phyloP scores from a whole-genome alignment of 1,284 basidiomycete species.

The Anthracocystis walkeri region DNA sequence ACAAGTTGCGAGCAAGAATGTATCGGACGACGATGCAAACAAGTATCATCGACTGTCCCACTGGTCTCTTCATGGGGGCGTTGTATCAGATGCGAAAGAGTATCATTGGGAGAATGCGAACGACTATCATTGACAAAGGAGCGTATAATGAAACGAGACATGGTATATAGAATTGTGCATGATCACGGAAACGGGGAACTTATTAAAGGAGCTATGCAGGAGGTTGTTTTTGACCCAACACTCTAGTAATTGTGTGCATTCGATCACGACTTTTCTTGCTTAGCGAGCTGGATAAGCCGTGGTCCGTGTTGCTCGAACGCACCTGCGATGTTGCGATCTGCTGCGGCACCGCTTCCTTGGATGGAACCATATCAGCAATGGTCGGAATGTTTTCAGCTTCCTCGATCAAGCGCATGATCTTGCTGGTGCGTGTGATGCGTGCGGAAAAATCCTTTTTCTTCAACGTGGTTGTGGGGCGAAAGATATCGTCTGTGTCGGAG shows the following conservation, averaged over 20 bases:
- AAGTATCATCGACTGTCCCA: no score
- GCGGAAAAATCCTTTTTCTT: slow-evolving; percentile 31
- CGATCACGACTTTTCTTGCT: slow-evolving; percentile 27
- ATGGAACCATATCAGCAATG: slow-evolving; percentile 14
- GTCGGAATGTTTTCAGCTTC: slow-evolving; percentile 35
- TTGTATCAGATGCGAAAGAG: no score
- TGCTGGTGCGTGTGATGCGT: slow-evolving; percentile 36
- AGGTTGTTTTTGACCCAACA: slow-evolving; percentile 30
- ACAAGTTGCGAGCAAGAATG: no score
- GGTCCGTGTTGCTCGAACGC: not conserved
- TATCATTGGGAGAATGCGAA: no score
- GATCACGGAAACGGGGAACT: not conserved
- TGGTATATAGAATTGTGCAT: not conserved
- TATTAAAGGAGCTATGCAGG: not conserved
- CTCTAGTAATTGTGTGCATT: slow-evolving; percentile 43
- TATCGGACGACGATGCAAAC: no score
- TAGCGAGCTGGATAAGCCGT: slow-evolving; percentile 24
- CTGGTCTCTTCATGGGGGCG: no score
- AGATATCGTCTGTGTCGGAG: slow-evolving; percentile 16
- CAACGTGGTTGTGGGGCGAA: slow-evolving; percentile 20
- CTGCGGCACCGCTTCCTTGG: not conserved
- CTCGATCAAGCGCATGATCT: slow-evolving; percentile 50
- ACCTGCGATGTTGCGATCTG: not conserved
- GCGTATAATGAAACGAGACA: not conserved
- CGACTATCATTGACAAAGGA: no score